Conservation (phyloP, 2,329 filamentous ascomycete genomes). For the Alternaria sp. region DNA sequence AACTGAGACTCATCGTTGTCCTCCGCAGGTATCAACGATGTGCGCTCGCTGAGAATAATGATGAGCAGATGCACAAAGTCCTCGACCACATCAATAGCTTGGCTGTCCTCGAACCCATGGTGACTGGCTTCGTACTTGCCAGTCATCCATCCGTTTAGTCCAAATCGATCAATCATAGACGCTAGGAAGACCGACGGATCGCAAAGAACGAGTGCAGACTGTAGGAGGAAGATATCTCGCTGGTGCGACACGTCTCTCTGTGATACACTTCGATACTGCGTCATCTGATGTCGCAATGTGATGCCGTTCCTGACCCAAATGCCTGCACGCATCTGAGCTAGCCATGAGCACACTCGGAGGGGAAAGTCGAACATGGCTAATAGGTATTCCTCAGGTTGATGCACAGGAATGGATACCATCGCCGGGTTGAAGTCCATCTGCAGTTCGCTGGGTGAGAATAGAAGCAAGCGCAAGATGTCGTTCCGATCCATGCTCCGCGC, state of each 20-base stretch:
- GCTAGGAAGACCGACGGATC: slow-evolving; percentile 82
- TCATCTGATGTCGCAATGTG: slow-evolving; percentile 92
- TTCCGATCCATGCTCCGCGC: slow-evolving; percentile 75
- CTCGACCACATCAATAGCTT: slow-evolving; percentile 91
- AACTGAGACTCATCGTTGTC: slow-evolving; percentile 70
- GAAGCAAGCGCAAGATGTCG: slow-evolving; percentile 71
- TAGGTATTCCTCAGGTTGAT: slow-evolving; percentile 76
- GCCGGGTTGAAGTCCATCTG: slow-evolving; percentile 64
- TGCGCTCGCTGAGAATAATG: slow-evolving; percentile 86
- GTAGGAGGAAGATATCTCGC: slow-evolving; percentile 90
- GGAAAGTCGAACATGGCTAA: slow-evolving; percentile 92
- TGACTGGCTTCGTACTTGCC: slow-evolving; percentile 72
- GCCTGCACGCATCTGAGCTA: slow-evolving; percentile 96
- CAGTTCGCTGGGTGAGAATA: slow-evolving; percentile 74
- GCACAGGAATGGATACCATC: slow-evolving; percentile 66
- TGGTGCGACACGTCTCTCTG: slow-evolving; percentile 94
- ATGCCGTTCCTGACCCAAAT: slow-evolving; percentile 99
- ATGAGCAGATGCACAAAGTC: slow-evolving; percentile 95
- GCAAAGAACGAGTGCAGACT: slow-evolving; percentile 87
- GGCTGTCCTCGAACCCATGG: slow-evolving; percentile 79
- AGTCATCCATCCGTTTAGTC: slow-evolving; percentile 84
- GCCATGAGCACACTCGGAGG: slow-evolving; percentile 90
- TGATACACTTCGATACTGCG: slow-evolving; percentile 86
- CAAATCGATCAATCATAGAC: slow-evolving; percentile 89
- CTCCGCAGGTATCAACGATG: slow-evolving; percentile 73